These are phyloP conservation scores for Fraxinus floribunda DNA, from an alignment of 305 asterid species.

Conservation along the genomic window DNA sequence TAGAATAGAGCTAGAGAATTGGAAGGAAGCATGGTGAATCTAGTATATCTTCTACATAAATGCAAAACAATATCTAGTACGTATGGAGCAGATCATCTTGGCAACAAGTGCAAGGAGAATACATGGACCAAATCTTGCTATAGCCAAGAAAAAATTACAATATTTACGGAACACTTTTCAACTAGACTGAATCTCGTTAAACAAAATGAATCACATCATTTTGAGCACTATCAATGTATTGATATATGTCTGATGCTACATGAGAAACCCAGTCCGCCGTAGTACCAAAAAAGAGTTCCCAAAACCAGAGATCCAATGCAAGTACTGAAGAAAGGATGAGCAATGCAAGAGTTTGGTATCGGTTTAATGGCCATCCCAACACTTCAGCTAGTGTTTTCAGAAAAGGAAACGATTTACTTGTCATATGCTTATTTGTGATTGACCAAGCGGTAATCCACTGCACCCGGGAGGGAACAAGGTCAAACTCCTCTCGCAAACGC, in stretches of 20 bases:
- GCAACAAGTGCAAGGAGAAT: not conserved
- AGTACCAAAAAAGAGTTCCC: slow-evolving; percentile 84
- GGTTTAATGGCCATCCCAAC: slow-evolving; percentile 77
- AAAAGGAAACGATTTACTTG: slow-evolving; percentile 56
- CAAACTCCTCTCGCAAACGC: slow-evolving; percentile 70
- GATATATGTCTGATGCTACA: slow-evolving; percentile 47
- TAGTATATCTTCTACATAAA: not conserved
- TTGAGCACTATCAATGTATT: slow-evolving; percentile 34
- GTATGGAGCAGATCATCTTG: not conserved
- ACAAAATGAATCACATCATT: slow-evolving; percentile 29
- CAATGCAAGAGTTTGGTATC: slow-evolving; percentile 88
- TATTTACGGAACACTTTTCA: not conserved
- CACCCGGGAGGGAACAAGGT: slow-evolving; percentile 76
- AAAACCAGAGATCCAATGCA: slow-evolving; percentile 89
- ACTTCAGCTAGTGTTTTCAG: slow-evolving; percentile 55
- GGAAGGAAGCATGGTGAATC: not conserved
- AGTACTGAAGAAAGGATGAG: slow-evolving; percentile 81
- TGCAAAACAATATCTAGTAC: not conserved
- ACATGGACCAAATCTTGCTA: not conserved
- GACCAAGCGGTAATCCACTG: slow-evolving; percentile 98
- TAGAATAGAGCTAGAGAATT: not conserved
- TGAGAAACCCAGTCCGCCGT: slow-evolving; percentile 61
- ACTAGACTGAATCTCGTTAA: not conserved
- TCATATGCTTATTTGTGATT: slow-evolving; percentile 48
- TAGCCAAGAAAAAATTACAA: not conserved